Evolutionary conservation across 345 rosid genomes (phyloP).

Genomic region (Populus deltoides): DNA sequence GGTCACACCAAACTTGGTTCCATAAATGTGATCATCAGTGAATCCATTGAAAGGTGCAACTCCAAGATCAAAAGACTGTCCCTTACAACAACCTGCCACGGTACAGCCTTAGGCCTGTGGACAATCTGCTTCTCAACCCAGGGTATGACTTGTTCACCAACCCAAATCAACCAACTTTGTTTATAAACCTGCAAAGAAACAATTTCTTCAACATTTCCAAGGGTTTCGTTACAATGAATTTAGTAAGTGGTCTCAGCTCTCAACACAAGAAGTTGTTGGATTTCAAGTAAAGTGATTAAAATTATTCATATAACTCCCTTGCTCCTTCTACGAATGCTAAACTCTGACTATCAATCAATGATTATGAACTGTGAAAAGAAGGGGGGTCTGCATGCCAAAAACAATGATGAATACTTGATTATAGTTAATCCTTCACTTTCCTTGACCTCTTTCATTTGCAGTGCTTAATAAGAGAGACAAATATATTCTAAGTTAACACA

Average conservation of each 20-base stretch:
- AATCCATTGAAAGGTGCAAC: constrained; percentile 87
- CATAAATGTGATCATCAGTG: constrained; percentile 80
- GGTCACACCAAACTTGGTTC: constrained; percentile 95
- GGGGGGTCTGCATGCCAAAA: neutral
- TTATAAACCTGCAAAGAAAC: constrained; percentile 59
- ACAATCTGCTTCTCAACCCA: constrained; percentile 87
- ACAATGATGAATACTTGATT: neutral
- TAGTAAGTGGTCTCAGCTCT: neutral
- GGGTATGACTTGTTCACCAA: constrained; percentile 78
- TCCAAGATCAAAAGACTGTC: constrained; percentile 77
- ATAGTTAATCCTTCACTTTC: too few species aligned
- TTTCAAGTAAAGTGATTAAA: neutral
- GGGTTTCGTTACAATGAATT: neutral
- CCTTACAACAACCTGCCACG: constrained; percentile 73
- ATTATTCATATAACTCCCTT: neutral
- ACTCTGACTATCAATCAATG: too few species aligned
- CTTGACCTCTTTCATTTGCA: neutral
- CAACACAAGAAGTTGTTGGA: neutral
- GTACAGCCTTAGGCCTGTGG: constrained; percentile 55
- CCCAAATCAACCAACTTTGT: constrained; percentile 64
- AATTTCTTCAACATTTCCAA: constrained; percentile 4
- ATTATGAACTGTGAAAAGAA: too few species aligned
- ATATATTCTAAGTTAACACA: neutral
- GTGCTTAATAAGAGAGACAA: neutral
- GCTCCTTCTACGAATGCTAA: too few species aligned